Percentiles rank a stretch among this genome's conserved stretches.
Evolutionary conservation across 352 stramenopile genomes (phyloP).

Genomic region (Pythium vanterpoolii): DNA sequence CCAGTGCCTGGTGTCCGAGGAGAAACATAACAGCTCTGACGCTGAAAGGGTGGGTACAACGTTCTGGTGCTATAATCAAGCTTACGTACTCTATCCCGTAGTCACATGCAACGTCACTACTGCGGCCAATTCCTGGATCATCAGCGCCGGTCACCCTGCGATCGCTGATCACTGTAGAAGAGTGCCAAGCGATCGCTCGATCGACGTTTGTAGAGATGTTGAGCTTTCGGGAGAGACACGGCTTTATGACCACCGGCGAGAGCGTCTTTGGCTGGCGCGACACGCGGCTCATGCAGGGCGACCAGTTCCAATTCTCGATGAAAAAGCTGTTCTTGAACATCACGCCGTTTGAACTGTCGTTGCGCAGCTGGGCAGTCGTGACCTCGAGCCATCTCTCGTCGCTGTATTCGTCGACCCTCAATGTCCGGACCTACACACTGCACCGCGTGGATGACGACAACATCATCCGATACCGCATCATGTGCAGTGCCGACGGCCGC

Average conservation of each 20-base stretch:
- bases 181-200: constrained; percentile 8
- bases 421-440: constrained; percentile 1
- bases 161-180: background rate
- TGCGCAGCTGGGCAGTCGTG: constrained; percentile 10
- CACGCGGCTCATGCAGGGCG: constrained; percentile 10
- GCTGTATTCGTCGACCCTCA: constrained; percentile 18
- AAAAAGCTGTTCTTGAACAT: constrained; percentile 23
- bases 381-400: constrained; percentile 4
- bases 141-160: background rate
- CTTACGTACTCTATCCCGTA: background rate
- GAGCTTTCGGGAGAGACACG: constrained; percentile 10
- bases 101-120: too few species aligned
- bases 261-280: constrained; percentile 35
- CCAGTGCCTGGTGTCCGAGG: background rate
- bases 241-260: constrained; percentile 21
- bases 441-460: constrained; percentile 23
- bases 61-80: background rate
- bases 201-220: constrained; percentile 14
- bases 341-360: constrained; percentile 15
- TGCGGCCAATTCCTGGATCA: too few species aligned
- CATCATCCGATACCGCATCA: constrained; percentile 13
- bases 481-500: constrained; percentile 5
- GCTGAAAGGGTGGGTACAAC: background rate
- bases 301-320: constrained; percentile 29
- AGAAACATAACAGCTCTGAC: background rate